Evolutionary conservation across 371 early-diverging fungal genomes (phyloP).

Genomic region (Smittium culicis): DNA sequence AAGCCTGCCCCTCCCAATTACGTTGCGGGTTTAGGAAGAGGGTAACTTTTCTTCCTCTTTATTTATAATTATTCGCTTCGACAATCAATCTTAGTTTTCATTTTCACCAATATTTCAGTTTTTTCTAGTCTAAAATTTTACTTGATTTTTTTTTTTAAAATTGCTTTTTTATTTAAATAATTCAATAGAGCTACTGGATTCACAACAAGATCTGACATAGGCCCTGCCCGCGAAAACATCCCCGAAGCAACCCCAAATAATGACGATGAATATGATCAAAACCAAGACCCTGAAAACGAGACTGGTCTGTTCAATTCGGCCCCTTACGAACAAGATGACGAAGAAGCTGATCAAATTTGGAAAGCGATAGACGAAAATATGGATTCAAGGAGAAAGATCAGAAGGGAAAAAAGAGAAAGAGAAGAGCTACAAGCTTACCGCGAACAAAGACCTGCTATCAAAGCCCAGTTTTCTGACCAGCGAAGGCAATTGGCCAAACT

Average conservation of each 20-base stretch:
- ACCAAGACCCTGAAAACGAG: constrained; percentile 89
- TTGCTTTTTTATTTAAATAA: neutral
- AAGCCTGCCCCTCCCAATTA: constrained; percentile 81
- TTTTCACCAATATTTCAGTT: too few relatives aligned
- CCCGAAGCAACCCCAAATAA: constrained; percentile 34
- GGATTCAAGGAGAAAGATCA: constrained; percentile 66
- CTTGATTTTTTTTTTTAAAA: too few relatives aligned
- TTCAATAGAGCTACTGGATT: constrained; percentile 74
- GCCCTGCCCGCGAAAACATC: constrained; percentile 78
- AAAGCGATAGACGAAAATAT: constrained; percentile 77
- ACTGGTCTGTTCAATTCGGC: constrained; percentile 71
- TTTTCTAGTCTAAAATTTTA: too few relatives aligned
- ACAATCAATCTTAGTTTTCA: too few relatives aligned
- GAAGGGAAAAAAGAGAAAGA: constrained; percentile 11
- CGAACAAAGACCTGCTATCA: constrained; percentile 51
- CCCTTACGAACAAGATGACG: constrained; percentile 91
- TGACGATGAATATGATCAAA: constrained; percentile 49
- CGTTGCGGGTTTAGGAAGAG: constrained; percentile 92
- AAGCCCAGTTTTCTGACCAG: constrained; percentile 81
- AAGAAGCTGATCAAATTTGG: constrained; percentile 91
- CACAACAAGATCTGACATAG: constrained; percentile 95
- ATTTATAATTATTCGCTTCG: too few relatives aligned
- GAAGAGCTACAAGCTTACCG: constrained; percentile 37
- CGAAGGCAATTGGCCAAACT: constrained; percentile 67
- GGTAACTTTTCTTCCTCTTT: too few relatives aligned